Conservation (phyloP, 2,329 filamentous ascomycete genomes). For the Apiospora aurea region DNA sequence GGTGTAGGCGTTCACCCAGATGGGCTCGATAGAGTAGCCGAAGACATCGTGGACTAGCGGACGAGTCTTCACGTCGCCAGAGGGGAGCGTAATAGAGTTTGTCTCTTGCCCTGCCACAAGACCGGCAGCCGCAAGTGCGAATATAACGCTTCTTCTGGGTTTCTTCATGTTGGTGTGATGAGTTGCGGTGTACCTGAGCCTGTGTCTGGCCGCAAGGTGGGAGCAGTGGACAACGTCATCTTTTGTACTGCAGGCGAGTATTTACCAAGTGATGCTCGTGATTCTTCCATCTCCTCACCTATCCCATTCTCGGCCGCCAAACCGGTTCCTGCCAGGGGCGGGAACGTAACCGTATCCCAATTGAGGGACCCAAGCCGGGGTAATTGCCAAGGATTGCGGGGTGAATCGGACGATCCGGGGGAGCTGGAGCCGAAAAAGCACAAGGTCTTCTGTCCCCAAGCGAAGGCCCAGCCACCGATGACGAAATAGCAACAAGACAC, state of each 20-base stretch:
- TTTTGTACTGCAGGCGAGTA: background rate
- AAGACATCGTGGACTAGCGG: constrained; percentile 40
- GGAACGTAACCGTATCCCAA: background rate
- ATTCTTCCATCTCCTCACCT: constrained; percentile 3
- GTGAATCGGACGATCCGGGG: constrained; percentile 7
- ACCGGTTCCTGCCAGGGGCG: background rate
- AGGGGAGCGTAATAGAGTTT: constrained; percentile 36
- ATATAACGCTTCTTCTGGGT: background rate
- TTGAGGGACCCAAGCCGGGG: background rate
- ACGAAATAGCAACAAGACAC: background rate
- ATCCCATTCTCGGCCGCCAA: background rate
- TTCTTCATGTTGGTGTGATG: background rate
- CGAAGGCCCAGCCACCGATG: background rate
- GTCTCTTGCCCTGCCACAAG: constrained; percentile 22
- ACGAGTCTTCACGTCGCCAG: constrained; percentile 36
- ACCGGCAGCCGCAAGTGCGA: background rate
- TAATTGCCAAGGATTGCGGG: background rate
- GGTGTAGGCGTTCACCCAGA: constrained; percentile 42
- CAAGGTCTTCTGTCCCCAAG: background rate
- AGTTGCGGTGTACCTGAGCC: background rate
- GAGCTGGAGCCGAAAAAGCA: background rate
- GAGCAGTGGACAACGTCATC: background rate
- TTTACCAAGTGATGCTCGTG: background rate
- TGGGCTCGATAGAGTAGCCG: constrained; percentile 45
- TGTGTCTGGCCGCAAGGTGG: too few relatives aligned